Base-by-base conservation (phyloP, 208 protist genomes). In the Wallacemonas collosoma region DNA sequence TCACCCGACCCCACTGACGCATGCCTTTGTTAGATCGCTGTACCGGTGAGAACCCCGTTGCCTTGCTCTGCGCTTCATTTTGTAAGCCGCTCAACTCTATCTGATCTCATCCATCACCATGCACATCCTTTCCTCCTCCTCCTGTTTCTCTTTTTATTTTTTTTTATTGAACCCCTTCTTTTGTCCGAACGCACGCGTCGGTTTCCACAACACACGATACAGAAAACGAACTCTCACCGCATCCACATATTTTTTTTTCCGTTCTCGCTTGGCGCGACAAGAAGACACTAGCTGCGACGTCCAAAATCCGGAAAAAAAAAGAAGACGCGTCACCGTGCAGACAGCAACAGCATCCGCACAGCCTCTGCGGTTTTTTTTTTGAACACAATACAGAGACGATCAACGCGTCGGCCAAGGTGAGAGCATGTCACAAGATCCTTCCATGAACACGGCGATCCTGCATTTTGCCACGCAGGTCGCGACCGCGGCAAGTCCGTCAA, bases 371-470 rank as follows among this genome's bases (percentile, higher is more conserved):
- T 26, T 26, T 26, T 26, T 15, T 9, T 53, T n/a, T 58, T 58
- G 0, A 63, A 14, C 57, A 39, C 17, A 4, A 44, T n/a, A 38
- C 7, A 4, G 26, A 63, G 73, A 17, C 70, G 26, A 26, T 26
- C 26, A 26, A 26, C 26, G 26, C 26, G 26, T 26, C 26, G 26
- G 26, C 26, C 26, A 26, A 26, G 26, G 69, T 38, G 36, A 47
- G 44, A 40, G 56, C 41, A 91, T 91, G 86, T 88, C 86, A 1
- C 71, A 76, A 26, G 72, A 88, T 62, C 72, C 75, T 2, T 68
- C 61, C 12, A 81, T 91, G 40, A 86, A 91, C 68, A 64, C 86
- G 47, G 82, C 80, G 7, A 63, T 91, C 44, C 73, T 91, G 44
- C 79, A 88, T 67, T 76, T 83, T 61, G 85, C 77, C 51, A 76